A percentile compares a stretch with the other conserved stretches of the same genome.
These are phyloP conservation scores for Talaromyces sp. DNA, from an alignment of 2,329 filamentous ascomycete species.

Conservation along the genomic window DNA sequence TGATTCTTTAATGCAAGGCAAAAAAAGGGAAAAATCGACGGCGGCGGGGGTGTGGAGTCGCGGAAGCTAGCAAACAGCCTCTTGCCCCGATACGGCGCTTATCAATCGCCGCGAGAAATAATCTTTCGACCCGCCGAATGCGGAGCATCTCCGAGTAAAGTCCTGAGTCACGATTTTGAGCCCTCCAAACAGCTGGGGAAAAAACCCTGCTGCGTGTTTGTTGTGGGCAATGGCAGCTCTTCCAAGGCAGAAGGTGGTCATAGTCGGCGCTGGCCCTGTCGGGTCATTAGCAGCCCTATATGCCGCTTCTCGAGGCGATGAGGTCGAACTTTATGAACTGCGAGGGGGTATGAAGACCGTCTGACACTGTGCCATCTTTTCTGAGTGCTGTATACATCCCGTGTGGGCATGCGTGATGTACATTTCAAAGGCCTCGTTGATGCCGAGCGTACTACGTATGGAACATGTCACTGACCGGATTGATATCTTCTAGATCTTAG, in stretches of 20 bases:
- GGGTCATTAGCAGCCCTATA: constrained; percentile 89
- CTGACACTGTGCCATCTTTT: neutral
- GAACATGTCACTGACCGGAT: neutral
- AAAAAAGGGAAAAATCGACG: neutral
- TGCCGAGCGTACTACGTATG: neutral
- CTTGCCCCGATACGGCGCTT: neutral
- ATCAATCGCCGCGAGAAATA: neutral
- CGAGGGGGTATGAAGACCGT: constrained; percentile 65
- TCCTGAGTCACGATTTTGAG: neutral
- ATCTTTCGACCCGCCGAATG: neutral
- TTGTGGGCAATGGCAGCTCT: constrained; percentile 4
- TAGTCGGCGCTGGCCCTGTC: constrained; percentile 91
- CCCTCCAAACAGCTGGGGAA: neutral
- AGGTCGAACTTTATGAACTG: constrained; percentile 92
- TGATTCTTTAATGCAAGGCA: neutral
- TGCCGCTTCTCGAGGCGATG: constrained; percentile 78
- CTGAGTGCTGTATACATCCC: neutral
- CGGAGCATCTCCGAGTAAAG: neutral
- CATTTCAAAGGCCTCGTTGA: neutral
- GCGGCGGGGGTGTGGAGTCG: neutral
- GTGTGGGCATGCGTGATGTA: neutral
- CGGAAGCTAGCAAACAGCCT: neutral
- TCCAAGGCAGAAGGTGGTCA: constrained; percentile 62
- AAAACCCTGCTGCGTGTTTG: neutral
- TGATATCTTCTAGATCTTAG: constrained; percentile 65